These are phyloP conservation scores for Magnusiomyces fungicola DNA, from an alignment of 1,139 yeast genomes.

Conservation along the genomic window DNA sequence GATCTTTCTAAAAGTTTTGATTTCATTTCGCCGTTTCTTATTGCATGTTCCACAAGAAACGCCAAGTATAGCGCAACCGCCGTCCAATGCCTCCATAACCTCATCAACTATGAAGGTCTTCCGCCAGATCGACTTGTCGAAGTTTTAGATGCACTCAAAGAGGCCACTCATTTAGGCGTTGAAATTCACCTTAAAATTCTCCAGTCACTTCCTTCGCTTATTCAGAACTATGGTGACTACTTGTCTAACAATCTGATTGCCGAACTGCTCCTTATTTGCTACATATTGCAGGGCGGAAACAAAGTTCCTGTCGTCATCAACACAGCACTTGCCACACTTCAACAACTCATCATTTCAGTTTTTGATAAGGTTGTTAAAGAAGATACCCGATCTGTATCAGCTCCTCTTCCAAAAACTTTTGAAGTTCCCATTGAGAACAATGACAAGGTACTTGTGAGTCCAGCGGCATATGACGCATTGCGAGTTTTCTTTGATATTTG, in stretches of 20 bases:
- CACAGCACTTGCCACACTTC: conserved; percentile 88
- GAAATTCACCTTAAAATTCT: conserved; percentile 85
- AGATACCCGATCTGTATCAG: conserved; percentile 27
- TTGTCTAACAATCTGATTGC: conserved; percentile 53
- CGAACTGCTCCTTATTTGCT: conserved; percentile 59
- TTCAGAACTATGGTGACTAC: conserved; percentile 51
- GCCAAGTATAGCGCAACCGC: conserved; percentile 67
- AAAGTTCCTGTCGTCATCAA: conserved; percentile 75
- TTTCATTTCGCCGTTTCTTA: conserved; percentile 60
- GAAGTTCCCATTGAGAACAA: conserved; percentile 39
- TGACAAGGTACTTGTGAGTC: conserved; percentile 39
- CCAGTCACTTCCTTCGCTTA: conserved; percentile 71
- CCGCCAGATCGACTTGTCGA: conserved; percentile 46
- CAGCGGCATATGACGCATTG: conserved; percentile 61
- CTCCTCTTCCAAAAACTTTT: conserved; percentile 24
- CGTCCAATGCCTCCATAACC: conserved; percentile 56
- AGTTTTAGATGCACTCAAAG: conserved; percentile 59
- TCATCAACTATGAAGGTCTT: conserved; percentile 46
- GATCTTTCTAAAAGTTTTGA: conserved; percentile 40
- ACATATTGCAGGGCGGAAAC: conserved; percentile 60
- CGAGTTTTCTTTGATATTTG: conserved; percentile 67
- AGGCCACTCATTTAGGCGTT: conserved; percentile 66
- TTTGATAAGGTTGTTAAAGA: conserved; percentile 55
- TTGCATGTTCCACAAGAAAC: conserved; percentile 68
- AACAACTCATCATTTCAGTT: conserved; percentile 68